Evolutionary conservation across 305 asterid genomes (phyloP).

Genomic region (Stenogyne calaminthoides): DNA sequence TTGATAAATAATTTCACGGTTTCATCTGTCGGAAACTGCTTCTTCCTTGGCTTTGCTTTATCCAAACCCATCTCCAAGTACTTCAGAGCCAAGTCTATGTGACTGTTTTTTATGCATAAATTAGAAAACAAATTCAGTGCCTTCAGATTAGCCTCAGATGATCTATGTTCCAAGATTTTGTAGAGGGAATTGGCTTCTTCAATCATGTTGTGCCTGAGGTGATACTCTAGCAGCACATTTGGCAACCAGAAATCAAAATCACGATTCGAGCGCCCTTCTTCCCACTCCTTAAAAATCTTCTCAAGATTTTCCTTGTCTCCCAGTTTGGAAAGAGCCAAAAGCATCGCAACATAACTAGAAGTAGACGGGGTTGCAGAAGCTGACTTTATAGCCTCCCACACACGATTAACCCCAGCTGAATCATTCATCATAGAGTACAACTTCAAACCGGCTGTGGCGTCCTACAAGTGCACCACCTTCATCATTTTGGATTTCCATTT

Average conservation of each 20-base stretch:
- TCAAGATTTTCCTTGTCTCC: constrained; percentile 59
- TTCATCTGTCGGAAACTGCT: constrained; percentile 59
- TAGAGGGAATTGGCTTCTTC: constrained; percentile 55
- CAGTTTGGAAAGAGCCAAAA: constrained; percentile 59
- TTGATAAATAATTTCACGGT: constrained; percentile 46
- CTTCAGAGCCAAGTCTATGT: constrained; percentile 60
- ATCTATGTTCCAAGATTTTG: constrained; percentile 36
- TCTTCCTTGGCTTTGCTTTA: constrained; percentile 29
- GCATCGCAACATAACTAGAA: constrained; percentile 52
- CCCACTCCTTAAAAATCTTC: constrained; percentile 65
- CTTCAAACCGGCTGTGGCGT: constrained; percentile 45
- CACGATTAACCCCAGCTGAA: constrained; percentile 52
- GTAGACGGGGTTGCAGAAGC: constrained; percentile 40
- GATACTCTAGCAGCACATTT: constrained; percentile 65
- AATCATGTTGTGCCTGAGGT: constrained; percentile 54
- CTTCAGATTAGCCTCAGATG: constrained; percentile 45
- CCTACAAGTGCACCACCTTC: constrained; percentile 27
- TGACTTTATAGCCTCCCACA: constrained; percentile 54
- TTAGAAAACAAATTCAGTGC: constrained; percentile 45
- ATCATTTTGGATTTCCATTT: constrained; percentile 28
- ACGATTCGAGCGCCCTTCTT: constrained; percentile 34
- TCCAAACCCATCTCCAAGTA: constrained; percentile 59
- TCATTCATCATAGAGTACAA: constrained; percentile 54
- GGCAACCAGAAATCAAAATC: constrained; percentile 52
- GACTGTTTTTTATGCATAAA: constrained; percentile 45